A percentile compares a stretch with the other conserved stretches of the same genome.
phyloP scores from a whole-genome alignment of 768 basidiomycete species.

The Boletellus emodensis region DNA sequence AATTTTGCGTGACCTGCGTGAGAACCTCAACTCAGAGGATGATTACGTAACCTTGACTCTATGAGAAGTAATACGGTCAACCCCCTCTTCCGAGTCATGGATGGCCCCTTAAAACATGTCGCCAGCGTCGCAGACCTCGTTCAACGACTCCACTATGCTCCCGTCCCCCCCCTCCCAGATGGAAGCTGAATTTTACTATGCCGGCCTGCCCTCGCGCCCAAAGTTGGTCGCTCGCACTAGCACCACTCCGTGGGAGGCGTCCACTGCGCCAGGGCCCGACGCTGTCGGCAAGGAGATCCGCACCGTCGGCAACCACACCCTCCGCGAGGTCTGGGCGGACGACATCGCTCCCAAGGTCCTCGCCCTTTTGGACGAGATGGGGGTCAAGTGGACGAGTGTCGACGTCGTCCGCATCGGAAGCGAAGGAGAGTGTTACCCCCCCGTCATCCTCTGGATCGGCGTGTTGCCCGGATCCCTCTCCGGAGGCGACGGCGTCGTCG shows the following conservation, averaged over 20 bases:
- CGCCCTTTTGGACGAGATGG: neutral
- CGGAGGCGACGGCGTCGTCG: neutral
- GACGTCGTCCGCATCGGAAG: neutral
- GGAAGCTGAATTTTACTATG: neutral
- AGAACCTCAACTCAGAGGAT: constrained; percentile 4
- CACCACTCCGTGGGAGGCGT: neutral
- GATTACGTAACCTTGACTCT: constrained; percentile 16
- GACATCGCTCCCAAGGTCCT: neutral
- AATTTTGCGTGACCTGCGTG: constrained; percentile 17
- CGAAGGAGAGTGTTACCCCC: neutral
- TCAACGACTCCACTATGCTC: too few species aligned
- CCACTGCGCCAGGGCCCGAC: neutral
- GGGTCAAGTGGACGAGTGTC: neutral
- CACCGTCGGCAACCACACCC: neutral
- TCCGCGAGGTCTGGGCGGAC: neutral
- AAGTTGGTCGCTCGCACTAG: neutral
- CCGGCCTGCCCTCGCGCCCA: neutral
- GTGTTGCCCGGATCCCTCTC: neutral
- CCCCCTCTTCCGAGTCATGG: too few species aligned
- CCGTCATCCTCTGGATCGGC: neutral
- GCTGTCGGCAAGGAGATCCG: neutral
- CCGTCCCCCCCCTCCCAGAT: too few species aligned
- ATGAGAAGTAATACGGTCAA: too few species aligned
- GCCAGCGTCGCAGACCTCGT: too few species aligned
- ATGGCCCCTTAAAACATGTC: too few species aligned